Base-by-base conservation (phyloP, 805 yeast species). In the Wickerhamiella kazuoi region DNA sequence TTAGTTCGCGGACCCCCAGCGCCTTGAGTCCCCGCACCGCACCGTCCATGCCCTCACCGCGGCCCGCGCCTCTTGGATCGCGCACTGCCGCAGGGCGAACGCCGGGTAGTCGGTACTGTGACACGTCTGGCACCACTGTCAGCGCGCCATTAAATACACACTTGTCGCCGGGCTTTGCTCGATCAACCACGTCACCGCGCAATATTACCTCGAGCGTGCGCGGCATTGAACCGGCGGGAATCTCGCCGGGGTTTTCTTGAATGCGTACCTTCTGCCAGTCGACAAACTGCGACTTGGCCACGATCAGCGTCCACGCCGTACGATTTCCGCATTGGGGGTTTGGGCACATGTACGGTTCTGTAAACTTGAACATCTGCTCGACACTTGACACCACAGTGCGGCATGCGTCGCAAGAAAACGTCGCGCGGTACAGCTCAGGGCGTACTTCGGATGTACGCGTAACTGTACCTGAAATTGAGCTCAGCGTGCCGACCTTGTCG, bases 171-270 rank as follows among this genome's bases (percentile, higher is more conserved):
- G 98, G 96, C 59, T 87, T 90, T 2, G 96, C 96, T 47, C 84
- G 69, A 55, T 87, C 98, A 7, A 90, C 97, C 39, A 83, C 69
- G 49, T 87, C 96, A 38, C 97, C 97, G 50, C 98, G 69, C 42
- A 87, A 61, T 38, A 87, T 79, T 19, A 87, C 87, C 56, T 87
- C 98, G 51, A 87, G 60, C 1, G 95, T 87, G 57, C 98, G 73
- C 20, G 98, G 98, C 98, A 87, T 87, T 3, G 96, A 84, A 21
- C 98, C 98, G 0, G 95, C 83, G 21, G 98, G 98, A 41, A 87
- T 87, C 59, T 87, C 97, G 50, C 68, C 79, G n/a, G 96, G 76
- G 53, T 87, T 90, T 54, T 87, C 98, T 57, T 87, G 98, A 47
- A 87, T 79, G 50, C 96, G 72, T 20, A 84, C 87, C 47, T 79